Conservation (phyloP, 306 rosid genomes). For the Inga leiocalycina region DNA sequence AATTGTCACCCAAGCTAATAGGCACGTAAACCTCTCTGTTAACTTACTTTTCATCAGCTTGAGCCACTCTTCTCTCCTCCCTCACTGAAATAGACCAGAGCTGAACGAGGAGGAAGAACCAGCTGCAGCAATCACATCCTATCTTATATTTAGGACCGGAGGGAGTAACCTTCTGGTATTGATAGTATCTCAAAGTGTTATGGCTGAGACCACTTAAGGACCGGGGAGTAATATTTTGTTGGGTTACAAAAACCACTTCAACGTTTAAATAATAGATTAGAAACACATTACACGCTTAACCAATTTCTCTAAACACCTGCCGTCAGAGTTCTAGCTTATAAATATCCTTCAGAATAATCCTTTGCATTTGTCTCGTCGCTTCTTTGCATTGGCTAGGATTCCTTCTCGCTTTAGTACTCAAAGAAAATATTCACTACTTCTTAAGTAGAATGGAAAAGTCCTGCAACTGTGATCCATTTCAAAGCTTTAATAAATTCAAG, state of each 20-base stretch:
- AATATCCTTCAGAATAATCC: too few species aligned
- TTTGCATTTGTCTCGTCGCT: neutral
- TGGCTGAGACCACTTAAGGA: conserved; percentile 40
- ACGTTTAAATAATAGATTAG: too few species aligned
- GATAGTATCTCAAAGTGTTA: conserved; percentile 52
- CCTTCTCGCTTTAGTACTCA: neutral
- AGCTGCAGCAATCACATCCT: too few species aligned
- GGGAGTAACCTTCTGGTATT: conserved; percentile 62
- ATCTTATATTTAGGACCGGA: neutral
- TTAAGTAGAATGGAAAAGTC: neutral
- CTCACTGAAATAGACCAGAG: too few species aligned
- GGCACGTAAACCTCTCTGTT: too few species aligned
- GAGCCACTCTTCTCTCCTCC: too few species aligned
- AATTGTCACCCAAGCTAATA: too few species aligned
- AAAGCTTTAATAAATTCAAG: neutral
- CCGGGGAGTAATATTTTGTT: too few species aligned
- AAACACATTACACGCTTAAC: too few species aligned
- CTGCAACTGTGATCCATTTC: neutral
- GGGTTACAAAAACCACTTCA: too few species aligned
- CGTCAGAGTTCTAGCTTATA: neutral
- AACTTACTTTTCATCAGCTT: too few species aligned
- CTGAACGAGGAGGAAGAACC: too few species aligned
- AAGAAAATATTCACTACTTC: neutral
- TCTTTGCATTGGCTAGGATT: neutral
- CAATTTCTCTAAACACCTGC: neutral